Base-by-base conservation (phyloP, 31 red algal genomes). In the Porphyra umbilicalis region DNA sequence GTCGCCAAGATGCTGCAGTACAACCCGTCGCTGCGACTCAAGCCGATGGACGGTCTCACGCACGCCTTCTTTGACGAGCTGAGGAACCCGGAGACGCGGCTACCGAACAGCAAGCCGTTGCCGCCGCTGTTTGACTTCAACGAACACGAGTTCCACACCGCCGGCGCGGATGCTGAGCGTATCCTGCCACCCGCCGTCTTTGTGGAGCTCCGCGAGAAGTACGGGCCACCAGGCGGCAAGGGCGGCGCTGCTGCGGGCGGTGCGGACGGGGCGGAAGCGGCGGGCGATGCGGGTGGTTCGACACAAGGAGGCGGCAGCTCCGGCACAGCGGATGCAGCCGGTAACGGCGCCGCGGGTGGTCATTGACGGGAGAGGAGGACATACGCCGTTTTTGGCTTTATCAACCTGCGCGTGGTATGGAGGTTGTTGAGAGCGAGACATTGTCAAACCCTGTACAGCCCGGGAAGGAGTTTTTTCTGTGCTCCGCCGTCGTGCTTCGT, bases 91-190 rank as follows among this genome's bases (percentile, higher is more conserved):
- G 90, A 84, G 6, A 86, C 82, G 76, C 84, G 80, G 40, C 83
- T 99, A 77, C 93, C 93, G 14, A 93, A 93, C 78, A 87, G 93
- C 57, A 92, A 91, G 71, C 82, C 88, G 25, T 77, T 99, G 83
- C 97, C 97, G 57, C 94, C 97, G 39, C 82, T 99, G 79, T 99
- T 99, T 80, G 87, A 99, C 79, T 99, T 99, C 84, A 88, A 88
- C 35, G 88, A 96, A 83, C 89, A 93, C 75, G 97, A 99, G 78
- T 93, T 92, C 85, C 83, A 87, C 67, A 36, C 68, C 34, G 93
- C 93, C 32, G 93, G 93, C 10, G 13, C 36, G 8, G 39, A 84
- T 35, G 87, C 87, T 33, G 75, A 80, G 44, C 34, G 75, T 34
- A 91, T 95, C 84, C 82, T 95, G 76, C 92, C 88, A 34, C 35